phyloP scores from a whole-genome alignment of 164 flowering plant genomes.

The Euptelea pleiosperma region DNA sequence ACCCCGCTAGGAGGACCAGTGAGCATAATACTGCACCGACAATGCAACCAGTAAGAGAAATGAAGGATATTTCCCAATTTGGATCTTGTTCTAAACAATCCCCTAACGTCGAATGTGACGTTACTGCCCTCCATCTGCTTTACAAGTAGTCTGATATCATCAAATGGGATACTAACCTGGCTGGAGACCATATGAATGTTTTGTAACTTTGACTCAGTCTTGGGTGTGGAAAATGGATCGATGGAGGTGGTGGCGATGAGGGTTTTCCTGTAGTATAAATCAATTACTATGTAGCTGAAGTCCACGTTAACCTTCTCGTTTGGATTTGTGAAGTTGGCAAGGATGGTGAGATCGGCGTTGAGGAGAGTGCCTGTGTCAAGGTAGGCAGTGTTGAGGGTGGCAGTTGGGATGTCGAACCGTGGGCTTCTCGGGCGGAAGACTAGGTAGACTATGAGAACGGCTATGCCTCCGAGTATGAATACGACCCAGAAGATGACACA shows the following conservation, averaged over 20 bases:
- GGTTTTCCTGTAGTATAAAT: conserved; percentile 45
- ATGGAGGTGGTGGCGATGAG: conserved; percentile 48
- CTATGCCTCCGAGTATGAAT: conserved; percentile 55
- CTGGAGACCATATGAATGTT: conserved; percentile 53
- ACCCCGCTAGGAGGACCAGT: conserved; percentile 60
- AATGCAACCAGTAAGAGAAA: conserved; percentile 56
- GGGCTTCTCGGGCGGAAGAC: conserved; percentile 60
- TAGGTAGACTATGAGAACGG: conserved; percentile 61
- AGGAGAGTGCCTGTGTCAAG: conserved; percentile 63
- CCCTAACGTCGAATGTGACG: conserved; percentile 35
- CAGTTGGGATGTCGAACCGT: conserved; percentile 43
- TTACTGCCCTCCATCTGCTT: conserved; percentile 36
- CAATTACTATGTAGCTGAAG: conserved; percentile 43
- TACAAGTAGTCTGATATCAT: conserved; percentile 24
- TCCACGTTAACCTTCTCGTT: conserved; percentile 60
- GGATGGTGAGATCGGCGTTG: conserved; percentile 55
- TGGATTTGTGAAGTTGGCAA: conserved; percentile 71
- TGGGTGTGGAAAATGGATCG: conserved; percentile 42
- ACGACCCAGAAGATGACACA: conserved; percentile 54
- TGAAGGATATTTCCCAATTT: conserved; percentile 41
- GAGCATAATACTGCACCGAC: conserved; percentile 35
- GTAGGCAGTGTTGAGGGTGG: conserved; percentile 63
- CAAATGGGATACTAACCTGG: conserved; percentile 43
- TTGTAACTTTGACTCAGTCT: conserved; percentile 24
- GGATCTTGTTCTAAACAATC: conserved; percentile 45